Conservation (phyloP, 108 stramenopile species). For the Pseudonitzschia multistriata region DNA sequence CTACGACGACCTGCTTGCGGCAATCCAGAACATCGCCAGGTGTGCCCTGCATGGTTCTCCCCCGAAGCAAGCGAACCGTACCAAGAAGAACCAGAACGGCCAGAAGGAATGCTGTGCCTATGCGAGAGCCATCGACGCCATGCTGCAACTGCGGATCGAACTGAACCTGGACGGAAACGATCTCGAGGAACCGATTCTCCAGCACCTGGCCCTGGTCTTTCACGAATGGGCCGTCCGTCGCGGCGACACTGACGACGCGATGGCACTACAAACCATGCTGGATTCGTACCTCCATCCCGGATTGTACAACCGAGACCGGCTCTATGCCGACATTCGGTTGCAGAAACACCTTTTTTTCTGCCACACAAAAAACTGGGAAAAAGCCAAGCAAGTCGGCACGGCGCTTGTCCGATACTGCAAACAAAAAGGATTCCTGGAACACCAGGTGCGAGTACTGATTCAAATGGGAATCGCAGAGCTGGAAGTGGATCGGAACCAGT, state of each 20-base stretch:
- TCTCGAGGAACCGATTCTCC: conserved; percentile 20
- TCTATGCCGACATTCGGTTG: conserved; percentile 27
- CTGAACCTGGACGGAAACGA: conserved; percentile 12
- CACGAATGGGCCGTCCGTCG: conserved; percentile 47
- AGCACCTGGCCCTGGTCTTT: conserved; percentile 23
- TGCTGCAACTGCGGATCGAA: conserved; percentile 15
- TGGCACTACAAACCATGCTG: conserved; percentile 21
- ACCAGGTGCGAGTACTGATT: conserved; percentile 52
- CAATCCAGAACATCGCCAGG: conserved; percentile 45
- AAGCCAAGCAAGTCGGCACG: conserved; percentile 29
- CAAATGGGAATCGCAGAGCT: conserved; percentile 54
- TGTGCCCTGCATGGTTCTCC: conserved; percentile 50
- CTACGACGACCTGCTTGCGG: conserved; percentile 15
- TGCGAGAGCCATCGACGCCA: conserved; percentile 16
- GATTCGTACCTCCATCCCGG: conserved; percentile 34
- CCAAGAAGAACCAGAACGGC: no score
- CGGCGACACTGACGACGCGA: conserved; percentile 33
- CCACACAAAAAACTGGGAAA: conserved; percentile 31
- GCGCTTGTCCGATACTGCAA: conserved; percentile 14
- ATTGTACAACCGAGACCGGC: conserved; percentile 21
- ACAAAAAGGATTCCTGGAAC: conserved; percentile 34
- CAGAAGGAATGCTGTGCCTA: conserved; percentile 35
- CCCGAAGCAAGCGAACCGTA: conserved; percentile 9
- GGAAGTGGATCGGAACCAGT: conserved; percentile 37
- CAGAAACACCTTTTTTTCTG: conserved; percentile 29